Evolutionary conservation across 1,284 basidiomycete species (phyloP), one percentile per base, ranked within the genome.

Genomic region (Cutaneotrichosporon sp.): DNA sequence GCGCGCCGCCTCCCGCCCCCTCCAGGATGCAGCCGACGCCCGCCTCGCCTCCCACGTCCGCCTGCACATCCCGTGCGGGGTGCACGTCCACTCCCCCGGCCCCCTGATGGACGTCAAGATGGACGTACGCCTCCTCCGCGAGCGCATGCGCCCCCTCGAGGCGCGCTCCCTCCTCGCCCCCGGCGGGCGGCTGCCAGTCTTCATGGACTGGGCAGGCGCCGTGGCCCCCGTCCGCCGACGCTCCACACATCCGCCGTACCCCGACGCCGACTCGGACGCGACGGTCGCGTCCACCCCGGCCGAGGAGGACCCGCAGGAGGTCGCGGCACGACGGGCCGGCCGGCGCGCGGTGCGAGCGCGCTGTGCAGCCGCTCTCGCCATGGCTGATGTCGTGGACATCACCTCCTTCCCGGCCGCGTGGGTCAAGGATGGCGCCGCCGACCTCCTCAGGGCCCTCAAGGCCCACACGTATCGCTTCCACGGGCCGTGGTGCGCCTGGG

Each of bases 31-130:
- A 9, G 47, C 24, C 10, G 56, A 57, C n/a, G 56, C 47, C 2
- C 46, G 47, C 9, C 46, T 57, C 20, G 46, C 46, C 33, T 7
- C 38, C n/a, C 46, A 57, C 36, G 56, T 57, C 38, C 34, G 34
- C 20, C 51, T 53, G 16, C 51, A 53, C 34, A 53, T 53, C 34
- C 51, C 51, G 22, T 38, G 34, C 18, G 51, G 51, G 6, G 51
- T 53, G 34, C 51, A 53, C 34, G 51, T 53, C 22, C 31, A 38
- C 34, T 38, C 34, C 14, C 51, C 34, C 20, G 51, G 51, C 2
- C 51, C 51, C 0, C 33, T 33, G 4, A 22, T 53, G 33, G 51
- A 53, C 22, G 31, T 53, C 33, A 53, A 36, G 33, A 13, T 49
- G 2, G 47, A 49, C 13, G 25, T 49, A 13, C 47, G 47, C 25